Percentiles rank a stretch among this genome's conserved stretches.
These are phyloP conservation scores for Saturnispora halmiae DNA, from an alignment of 805 yeast species.

Conservation along the genomic window DNA sequence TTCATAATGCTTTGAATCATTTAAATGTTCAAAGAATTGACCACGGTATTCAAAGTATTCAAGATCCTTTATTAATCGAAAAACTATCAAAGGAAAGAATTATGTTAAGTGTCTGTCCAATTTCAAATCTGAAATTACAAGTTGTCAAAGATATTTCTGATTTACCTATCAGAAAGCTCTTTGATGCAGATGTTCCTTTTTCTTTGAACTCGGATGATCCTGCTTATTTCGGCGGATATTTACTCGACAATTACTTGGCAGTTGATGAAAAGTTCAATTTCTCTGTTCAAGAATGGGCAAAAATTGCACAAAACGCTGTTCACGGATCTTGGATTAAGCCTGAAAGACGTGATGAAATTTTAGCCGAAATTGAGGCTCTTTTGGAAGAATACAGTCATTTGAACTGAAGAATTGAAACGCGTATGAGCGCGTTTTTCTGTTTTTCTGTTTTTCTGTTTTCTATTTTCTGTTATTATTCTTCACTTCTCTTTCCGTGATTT, in stretches of 20 bases:
- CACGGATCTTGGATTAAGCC: conserved; percentile 64
- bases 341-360: conserved; percentile 42
- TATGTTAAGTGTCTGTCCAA: conserved; percentile 66
- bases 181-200: conserved; percentile 59
- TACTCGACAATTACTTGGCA: conserved; percentile 61
- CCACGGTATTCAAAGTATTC: conserved; percentile 64
- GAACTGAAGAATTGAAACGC: conserved; percentile 1
- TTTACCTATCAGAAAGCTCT: conserved; percentile 53
- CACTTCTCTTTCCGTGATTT: no score
- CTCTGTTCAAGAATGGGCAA: conserved; percentile 49
- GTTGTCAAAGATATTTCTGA: conserved; percentile 61
- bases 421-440: not conserved
- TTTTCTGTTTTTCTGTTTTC: not conserved
- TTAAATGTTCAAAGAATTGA: conserved; percentile 64
- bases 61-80: conserved; percentile 44
- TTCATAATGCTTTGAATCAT: conserved; percentile 46
- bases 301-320: conserved; percentile 56
- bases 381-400: conserved; percentile 20
- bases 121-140: conserved; percentile 66
- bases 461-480: not conserved
- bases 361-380: conserved; percentile 36
- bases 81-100: conserved; percentile 48
- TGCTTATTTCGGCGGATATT: conserved; percentile 80
- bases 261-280: conserved; percentile 62
- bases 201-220: conserved; percentile 75